Conservation (phyloP, 176 grass and related monocot genomes). For the Eremochloa ophiuroides region DNA sequence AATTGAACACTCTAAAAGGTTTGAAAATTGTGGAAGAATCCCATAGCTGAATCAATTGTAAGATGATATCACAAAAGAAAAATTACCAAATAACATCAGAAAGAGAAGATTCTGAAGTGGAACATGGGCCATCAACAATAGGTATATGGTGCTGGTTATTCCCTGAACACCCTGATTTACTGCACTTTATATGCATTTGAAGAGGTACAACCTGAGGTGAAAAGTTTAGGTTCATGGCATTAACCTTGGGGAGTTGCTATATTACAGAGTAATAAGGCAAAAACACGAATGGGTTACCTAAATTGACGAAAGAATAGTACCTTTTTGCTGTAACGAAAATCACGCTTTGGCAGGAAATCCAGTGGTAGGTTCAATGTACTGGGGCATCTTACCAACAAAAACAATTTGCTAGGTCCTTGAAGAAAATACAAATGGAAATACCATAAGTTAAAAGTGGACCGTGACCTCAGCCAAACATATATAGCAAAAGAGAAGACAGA, state of each 20-base stretch:
- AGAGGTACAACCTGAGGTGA: slow-evolving; percentile 49
- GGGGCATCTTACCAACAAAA: slow-evolving; percentile 75
- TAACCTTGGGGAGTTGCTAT: background rate
- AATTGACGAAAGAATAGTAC: slow-evolving; percentile 31
- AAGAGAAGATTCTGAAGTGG: slow-evolving; percentile 26
- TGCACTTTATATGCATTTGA: slow-evolving; percentile 78
- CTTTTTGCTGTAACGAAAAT: slow-evolving; percentile 88
- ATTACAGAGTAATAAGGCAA: background rate
- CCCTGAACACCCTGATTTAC: slow-evolving; percentile 15
- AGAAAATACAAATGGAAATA: slow-evolving; percentile 15
- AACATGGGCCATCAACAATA: slow-evolving; percentile 20
- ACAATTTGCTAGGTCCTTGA: slow-evolving; percentile 77
- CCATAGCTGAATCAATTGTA: background rate
- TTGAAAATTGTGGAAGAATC: background rate
- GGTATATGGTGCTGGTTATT: slow-evolving; percentile 26
- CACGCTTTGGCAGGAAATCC: slow-evolving; percentile 83
- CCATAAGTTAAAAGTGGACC: slow-evolving; percentile 1
- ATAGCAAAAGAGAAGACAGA: slow-evolving; percentile 13
- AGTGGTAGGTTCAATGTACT: slow-evolving; percentile 66
- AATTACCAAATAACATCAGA: slow-evolving; percentile 80
- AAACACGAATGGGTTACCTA: background rate
- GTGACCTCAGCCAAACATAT: slow-evolving; percentile 2
- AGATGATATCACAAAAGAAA: slow-evolving; percentile 9
- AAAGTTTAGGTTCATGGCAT: background rate
- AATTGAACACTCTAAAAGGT: background rate